Evolutionary conservation across 345 rosid species (phyloP), one percentile per base, ranked within the genome.

Genomic region (Pistacia atlantica): DNA sequence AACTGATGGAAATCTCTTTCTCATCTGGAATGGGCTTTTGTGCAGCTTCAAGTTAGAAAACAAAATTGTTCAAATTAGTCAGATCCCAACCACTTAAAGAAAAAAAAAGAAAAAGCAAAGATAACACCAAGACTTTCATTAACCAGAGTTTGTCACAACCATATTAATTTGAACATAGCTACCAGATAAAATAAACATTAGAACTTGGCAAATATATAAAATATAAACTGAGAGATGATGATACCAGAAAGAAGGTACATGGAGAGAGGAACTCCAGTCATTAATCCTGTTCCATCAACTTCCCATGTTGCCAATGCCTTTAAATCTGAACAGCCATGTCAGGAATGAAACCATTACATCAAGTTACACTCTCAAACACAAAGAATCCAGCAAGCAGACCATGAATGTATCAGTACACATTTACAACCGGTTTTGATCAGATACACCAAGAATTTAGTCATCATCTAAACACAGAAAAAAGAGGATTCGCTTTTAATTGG

Each of bases 241-340:
- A 37, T 85, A 95, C 99, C 97, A 57, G 99, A 89, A 79, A 89
- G 90, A 87, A 95, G 98, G 82, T 85, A 93, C 97, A 95, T 93
- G 76, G 98, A 89, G 74, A 42, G 78, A 59, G 93, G 98, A 83
- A 93, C 84, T 80, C 86, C 81, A 33, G 91, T 86, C 42, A 78
- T 66, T 59, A 83, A 84, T 85, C 98, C 93, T 8, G 86, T 83
- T 77, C 88, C 91, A 86, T 95, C 99, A 76, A 93, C 98, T 88
- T 95, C 99, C 99, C 99, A 95, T 73, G 99, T 95, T 72, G 98
- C 98, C 42, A 77, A 86, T 54, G 98, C 89, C 93, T 87, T 89
- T 76, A 90, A 69, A 85, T 87, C 98, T 95, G 56, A 75, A 79
- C 57, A 76, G 69, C 72, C 71, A 38, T 28, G 45, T n/a, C 65